These are phyloP conservation scores for Colletotrichum liriopes DNA, from an alignment of 2,329 filamentous ascomycete species.

Conservation along the genomic window DNA sequence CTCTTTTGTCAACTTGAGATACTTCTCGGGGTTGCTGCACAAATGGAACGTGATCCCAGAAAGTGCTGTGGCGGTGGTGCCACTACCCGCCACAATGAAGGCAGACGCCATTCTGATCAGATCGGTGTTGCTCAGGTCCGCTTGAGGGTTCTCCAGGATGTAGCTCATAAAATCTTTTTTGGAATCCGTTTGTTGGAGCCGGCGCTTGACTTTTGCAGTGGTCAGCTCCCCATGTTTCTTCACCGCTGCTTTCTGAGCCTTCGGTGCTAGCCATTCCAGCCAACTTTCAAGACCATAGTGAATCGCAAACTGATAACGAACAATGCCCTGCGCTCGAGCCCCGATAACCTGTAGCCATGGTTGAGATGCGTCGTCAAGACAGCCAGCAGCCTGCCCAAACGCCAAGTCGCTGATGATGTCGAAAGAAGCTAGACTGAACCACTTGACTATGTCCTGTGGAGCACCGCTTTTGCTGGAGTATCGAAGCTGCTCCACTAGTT, in stretches of 20 bases:
- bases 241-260: conserved; percentile 22
- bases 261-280: conserved; percentile 31
- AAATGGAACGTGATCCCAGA: conserved; percentile 59
- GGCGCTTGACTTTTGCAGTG: conserved; percentile 28
- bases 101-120: conserved; percentile 34
- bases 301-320: conserved; percentile 31
- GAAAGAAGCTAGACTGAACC: conserved; percentile 57
- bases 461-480: conserved; percentile 17
- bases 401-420: conserved; percentile 63
- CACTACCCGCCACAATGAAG: conserved; percentile 57
- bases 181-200: conserved; percentile 19
- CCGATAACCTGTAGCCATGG: conserved; percentile 36
- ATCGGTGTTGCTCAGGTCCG: conserved; percentile 28
- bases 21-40: conserved; percentile 48
- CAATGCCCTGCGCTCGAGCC: conserved; percentile 26
- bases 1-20: conserved; percentile 51
- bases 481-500: conserved; percentile 27
- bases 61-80: conserved; percentile 62
- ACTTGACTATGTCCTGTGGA: conserved; percentile 49
- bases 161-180: conserved; percentile 36
- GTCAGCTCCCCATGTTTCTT: conserved; percentile 31
- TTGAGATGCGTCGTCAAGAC: conserved; percentile 49
- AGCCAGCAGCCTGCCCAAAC: conserved; percentile 61
- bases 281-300: conserved; percentile 25
- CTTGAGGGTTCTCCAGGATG: conserved; percentile 22